Percentiles rank a stretch among this genome's conserved stretches.
phyloP scores from a whole-genome alignment of 148 eudicot genomes.

The Fagopyrum esculentum region DNA sequence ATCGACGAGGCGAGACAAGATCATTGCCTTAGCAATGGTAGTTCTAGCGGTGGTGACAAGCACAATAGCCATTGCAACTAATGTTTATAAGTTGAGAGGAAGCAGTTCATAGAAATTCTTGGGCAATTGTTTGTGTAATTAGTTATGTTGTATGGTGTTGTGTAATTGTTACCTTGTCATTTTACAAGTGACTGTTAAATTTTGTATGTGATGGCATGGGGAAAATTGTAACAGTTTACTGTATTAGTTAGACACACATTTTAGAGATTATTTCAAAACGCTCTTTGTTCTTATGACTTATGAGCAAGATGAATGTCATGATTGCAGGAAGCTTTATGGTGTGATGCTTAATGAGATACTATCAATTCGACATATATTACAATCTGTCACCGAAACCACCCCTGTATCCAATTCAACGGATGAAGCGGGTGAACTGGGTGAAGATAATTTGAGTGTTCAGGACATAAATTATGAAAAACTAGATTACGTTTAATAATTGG shows the following conservation, averaged over 20 bases:
- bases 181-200: not conserved
- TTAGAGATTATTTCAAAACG: not conserved
- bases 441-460: too few relatives aligned
- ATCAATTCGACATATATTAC: too few relatives aligned
- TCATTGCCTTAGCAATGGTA: conserved; percentile 52
- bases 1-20: conserved; percentile 54
- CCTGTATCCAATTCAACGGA: too few relatives aligned
- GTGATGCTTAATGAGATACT: too few relatives aligned
- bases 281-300: not conserved
- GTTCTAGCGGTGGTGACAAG: conserved; percentile 63
- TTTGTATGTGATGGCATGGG: not conserved
- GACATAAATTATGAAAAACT: too few relatives aligned
- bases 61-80: conserved; percentile 60
- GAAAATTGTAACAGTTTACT: not conserved
- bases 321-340: too few relatives aligned
- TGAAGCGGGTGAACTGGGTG: too few relatives aligned
- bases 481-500: too few relatives aligned
- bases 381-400: too few relatives aligned
- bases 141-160: not conserved
- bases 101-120: conserved; percentile 16
- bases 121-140: conserved; percentile 1
- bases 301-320: not conserved
- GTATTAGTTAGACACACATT: not conserved
- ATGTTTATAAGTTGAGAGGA: conserved; percentile 34
- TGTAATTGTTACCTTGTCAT: not conserved